Evolutionary conservation across 225 moss, liverwort and hornwort genomes (phyloP).

Genomic region (Rhytidiadelphus loreus): DNA sequence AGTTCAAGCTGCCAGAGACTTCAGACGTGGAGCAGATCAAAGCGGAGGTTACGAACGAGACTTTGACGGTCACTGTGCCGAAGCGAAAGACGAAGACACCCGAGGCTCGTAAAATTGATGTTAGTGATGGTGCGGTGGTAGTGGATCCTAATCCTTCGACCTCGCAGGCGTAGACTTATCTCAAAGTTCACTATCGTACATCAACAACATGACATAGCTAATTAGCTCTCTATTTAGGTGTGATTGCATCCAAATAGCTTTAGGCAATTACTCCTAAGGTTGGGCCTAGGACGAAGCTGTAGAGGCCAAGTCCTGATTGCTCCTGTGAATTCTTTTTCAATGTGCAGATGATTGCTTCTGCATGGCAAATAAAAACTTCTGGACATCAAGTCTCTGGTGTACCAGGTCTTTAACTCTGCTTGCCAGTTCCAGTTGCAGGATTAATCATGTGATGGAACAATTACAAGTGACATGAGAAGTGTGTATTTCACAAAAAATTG

Average conservation of each 20-base stretch:
- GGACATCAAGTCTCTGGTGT: background rate
- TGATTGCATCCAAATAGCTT: background rate
- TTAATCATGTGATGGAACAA: background rate
- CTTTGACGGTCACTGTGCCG: background rate
- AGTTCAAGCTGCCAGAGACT: slow-evolving; percentile 4
- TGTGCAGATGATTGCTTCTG: background rate
- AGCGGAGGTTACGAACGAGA: background rate
- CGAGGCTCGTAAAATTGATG: background rate
- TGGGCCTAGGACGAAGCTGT: background rate
- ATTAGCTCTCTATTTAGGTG: background rate
- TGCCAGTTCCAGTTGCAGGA: background rate
- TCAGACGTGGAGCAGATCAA: background rate
- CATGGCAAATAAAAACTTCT: background rate
- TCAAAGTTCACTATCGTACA: too few species aligned
- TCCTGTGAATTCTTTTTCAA: background rate
- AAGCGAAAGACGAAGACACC: background rate
- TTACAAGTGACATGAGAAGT: background rate
- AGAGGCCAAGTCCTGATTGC: background rate
- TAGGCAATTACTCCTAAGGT: background rate
- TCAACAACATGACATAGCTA: background rate
- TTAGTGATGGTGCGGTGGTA: background rate
- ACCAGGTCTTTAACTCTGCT: background rate
- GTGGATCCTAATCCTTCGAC: background rate
- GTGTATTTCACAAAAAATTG: background rate
- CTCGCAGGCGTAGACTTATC: background rate